Base-by-base conservation (phyloP, 2,329 filamentous ascomycete species). In the Venturiaceae sp. region DNA sequence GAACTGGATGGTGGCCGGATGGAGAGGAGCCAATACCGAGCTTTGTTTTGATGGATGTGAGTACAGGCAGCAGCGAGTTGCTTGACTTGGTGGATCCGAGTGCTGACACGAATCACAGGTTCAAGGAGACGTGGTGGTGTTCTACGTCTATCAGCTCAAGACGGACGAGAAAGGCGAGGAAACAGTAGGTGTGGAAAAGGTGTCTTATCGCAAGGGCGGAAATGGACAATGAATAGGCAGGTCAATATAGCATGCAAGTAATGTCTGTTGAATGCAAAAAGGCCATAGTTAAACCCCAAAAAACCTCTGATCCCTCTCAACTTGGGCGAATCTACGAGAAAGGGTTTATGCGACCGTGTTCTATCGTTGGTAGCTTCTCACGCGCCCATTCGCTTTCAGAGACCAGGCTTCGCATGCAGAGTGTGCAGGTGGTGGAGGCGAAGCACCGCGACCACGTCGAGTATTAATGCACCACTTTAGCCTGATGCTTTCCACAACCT, bases 1-100 rank as follows among this genome's bases (percentile, higher is more conserved):
- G 78, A 60, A 82, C 80, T 13, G 77, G 78, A 14, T 83, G 79
- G 74, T 82, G 80, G 76, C 69, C 75, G 2, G 78, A 79, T 46
- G 75, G 73, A 13, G 75, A 75, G 68, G 88, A 92, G 58, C 88
- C 87, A 26, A 86, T 85, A 59, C 92, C 92, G 28, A 96, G 91
- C 71, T 96, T 97, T 74, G 96, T 94, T 69, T 75, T 97, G 72
- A 96, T 97, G 92, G 92, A 97, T 81, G 92, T 96, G 73, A 77
- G 90, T 86, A 30, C 3, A 11, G 56, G 26, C 50, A 37, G 21
- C 41, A 23, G 32, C n/a, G n/a, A n/a, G 5, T 53, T 58, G 5
- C 23, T 5, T 30, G 19, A 56, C 11, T 8, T 21, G 21, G 11
- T n/a, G 11, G n/a, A 6, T 16, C 6, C 8, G 32, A 26, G 9